A percentile compares a stretch with the other conserved stretches of the same genome.
Evolutionary conservation across 768 basidiomycete species (phyloP).

Genomic region (Russula sp.): DNA sequence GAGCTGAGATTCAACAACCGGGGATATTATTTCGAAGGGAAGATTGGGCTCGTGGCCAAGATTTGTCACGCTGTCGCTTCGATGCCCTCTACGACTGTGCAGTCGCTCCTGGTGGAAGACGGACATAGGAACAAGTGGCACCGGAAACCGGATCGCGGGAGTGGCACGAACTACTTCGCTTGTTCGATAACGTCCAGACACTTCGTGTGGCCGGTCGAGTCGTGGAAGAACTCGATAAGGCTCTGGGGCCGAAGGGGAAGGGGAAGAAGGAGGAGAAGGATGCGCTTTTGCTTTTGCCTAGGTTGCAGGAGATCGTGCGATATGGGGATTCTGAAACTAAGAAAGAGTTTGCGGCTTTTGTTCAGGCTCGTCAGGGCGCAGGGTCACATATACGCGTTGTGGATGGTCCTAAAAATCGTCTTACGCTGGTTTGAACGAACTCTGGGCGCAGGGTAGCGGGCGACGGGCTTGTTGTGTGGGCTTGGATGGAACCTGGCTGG

Average conservation of each 20-base stretch:
- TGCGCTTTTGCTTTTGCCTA: not conserved
- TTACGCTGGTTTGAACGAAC: not conserved
- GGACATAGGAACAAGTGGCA: too few species aligned
- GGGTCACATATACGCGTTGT: not conserved
- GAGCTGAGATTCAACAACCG: not conserved
- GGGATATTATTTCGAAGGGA: not conserved
- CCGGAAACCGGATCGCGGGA: not conserved
- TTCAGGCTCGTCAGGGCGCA: not conserved
- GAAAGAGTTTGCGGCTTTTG: not conserved
- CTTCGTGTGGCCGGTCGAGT: not conserved
- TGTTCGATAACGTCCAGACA: not conserved
- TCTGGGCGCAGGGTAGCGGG: too few species aligned
- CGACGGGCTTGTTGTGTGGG: too few species aligned
- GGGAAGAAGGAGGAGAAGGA: too few species aligned
- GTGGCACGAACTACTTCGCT: not conserved
- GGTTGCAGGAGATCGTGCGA: constrained; percentile 7
- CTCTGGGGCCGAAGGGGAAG: not conserved
- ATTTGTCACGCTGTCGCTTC: not conserved
- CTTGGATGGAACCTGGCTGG: too few species aligned
- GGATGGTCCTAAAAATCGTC: not conserved
- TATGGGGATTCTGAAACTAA: not conserved
- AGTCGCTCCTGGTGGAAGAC: not conserved
- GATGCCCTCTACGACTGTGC: constrained; percentile 5
- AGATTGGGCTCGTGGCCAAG: not conserved
- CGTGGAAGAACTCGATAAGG: not conserved